Base-by-base conservation (phyloP, 371 early-diverging fungal species). In the Encephalitozoon romaleae region DNA sequence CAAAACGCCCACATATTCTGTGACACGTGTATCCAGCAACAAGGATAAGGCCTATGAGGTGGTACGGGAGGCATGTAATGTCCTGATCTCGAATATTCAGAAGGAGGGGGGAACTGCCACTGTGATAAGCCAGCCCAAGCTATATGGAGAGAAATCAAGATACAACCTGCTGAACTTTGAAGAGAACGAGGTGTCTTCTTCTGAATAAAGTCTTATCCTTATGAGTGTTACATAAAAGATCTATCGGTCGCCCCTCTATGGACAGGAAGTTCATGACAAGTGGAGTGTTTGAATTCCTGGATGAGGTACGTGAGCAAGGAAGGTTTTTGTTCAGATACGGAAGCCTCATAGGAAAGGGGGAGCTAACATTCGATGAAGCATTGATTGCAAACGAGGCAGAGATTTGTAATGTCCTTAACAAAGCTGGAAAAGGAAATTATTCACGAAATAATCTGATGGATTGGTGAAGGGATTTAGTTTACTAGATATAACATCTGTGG, bases 1-100 rank as follows among this genome's bases (percentile, higher is more conserved):
- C 9, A 80, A 77, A 32, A 74, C 83, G 15, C 85, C 85, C 21
- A 81, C 80, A 53, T 85, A 79, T 67, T 79, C 83, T 25, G 73
- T 85, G 30, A 72, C 76, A 11, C 49, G 74, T 23, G 78, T 70
- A 43, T 59, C 74, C 9, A 55, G 68, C 38, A 79, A 80, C 52
- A 81, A 78, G 49, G 82, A 85, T 9, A 53, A 68, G 30, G 83
- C 77, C 2, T 63, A 72, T 63, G 52, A 70, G 12, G 41, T 59
- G 25, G 75, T 82, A 21, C 72, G 72, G 25, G 23, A 59, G 21
- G 79, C 72, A 18, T 69, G 74, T 53, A 59, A 76, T 4, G 15
- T 30, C 9, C 70, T 79, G 18, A 70, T 64, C 32, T 26, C 34
- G 4, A 51, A 15, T 12, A 77, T 78, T 64, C n/a, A 18, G 32